These are phyloP conservation scores for Mikania micrantha DNA, from an alignment of 129 eudicot genomes.

Conservation along the genomic window DNA sequence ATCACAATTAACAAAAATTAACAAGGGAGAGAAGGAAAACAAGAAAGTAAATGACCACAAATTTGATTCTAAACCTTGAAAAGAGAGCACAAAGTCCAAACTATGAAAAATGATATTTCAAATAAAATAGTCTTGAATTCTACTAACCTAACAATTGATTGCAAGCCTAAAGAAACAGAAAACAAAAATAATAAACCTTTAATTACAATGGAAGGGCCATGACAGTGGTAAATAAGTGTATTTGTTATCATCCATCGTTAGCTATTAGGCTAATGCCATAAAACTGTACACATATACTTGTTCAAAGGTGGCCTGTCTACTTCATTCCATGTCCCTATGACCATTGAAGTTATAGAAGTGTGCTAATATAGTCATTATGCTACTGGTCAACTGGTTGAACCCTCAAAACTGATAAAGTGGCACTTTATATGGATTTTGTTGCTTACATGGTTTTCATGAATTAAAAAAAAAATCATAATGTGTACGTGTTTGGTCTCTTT, in stretches of 20 bases:
- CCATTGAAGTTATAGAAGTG: not conserved
- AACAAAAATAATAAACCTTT: not conserved
- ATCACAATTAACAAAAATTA: not conserved
- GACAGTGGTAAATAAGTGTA: not conserved
- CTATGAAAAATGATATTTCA: not conserved
- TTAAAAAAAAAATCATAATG: too few relatives aligned
- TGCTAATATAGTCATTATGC: not conserved
- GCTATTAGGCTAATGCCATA: not conserved
- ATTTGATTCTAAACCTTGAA: not conserved
- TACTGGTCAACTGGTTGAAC: not conserved
- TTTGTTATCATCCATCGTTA: not conserved
- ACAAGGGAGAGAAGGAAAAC: not conserved
- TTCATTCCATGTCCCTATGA: not conserved
- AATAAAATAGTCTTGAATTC: not conserved
- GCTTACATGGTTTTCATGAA: not conserved
- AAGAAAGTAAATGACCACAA: not conserved
- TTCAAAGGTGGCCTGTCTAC: not conserved
- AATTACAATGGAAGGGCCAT: not conserved
- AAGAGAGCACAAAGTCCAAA: not conserved
- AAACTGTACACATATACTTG: not conserved
- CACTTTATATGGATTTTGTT: not conserved
- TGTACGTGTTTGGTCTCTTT: slow-evolving; percentile 4
- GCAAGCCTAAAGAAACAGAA: not conserved
- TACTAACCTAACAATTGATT: not conserved
- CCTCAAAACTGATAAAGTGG: not conserved